A percentile compares a stretch with the other conserved stretches of the same genome.
These are phyloP conservation scores for Lecanicillium sp. DNA, from an alignment of 2,329 filamentous ascomycete species.

Conservation along the genomic window DNA sequence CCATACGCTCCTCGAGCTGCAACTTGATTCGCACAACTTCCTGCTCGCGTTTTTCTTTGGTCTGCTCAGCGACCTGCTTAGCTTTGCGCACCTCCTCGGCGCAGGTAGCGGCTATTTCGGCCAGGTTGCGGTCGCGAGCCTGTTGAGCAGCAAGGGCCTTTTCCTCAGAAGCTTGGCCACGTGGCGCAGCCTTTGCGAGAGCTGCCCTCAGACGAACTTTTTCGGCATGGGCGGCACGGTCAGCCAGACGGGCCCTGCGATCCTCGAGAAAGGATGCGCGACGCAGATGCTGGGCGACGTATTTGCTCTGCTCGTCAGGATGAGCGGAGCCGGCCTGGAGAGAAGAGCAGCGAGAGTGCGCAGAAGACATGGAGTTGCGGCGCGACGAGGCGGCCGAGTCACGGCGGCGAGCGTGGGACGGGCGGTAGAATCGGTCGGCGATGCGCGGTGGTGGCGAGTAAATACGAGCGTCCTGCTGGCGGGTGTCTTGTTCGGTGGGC, in stretches of 20 bases:
- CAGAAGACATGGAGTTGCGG: slow-evolving; percentile 73
- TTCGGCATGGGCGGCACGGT: slow-evolving; percentile 75
- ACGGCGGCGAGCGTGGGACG: slow-evolving; percentile 60
- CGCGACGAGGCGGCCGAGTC: slow-evolving; percentile 73
- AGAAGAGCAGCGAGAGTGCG: slow-evolving; percentile 63
- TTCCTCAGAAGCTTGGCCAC: slow-evolving; percentile 65
- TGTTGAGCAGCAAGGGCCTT: slow-evolving; percentile 70
- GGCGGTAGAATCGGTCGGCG: slow-evolving; percentile 70
- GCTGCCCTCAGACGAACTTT: slow-evolving; percentile 74
- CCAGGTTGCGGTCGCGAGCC: slow-evolving; percentile 72
- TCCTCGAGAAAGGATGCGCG: slow-evolving; percentile 76
- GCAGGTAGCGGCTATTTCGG: slow-evolving; percentile 73
- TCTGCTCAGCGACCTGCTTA: slow-evolving; percentile 75
- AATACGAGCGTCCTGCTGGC: slow-evolving; percentile 30
- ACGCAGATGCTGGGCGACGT: slow-evolving; percentile 72
- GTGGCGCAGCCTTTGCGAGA: slow-evolving; percentile 62
- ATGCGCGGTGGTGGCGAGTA: slow-evolving; percentile 68
- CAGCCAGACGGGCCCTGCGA: slow-evolving; percentile 71
- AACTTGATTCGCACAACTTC: slow-evolving; percentile 62
- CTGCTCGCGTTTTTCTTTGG: slow-evolving; percentile 73
- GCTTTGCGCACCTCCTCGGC: slow-evolving; percentile 78
- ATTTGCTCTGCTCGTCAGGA: slow-evolving; percentile 62
- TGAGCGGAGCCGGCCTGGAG: slow-evolving; percentile 47
- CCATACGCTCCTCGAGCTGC: slow-evolving; percentile 75
- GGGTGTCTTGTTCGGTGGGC: slow-evolving; percentile 30